phyloP scores from a whole-genome alignment of 805 yeast genomes.

The Starmerella powellii region DNA sequence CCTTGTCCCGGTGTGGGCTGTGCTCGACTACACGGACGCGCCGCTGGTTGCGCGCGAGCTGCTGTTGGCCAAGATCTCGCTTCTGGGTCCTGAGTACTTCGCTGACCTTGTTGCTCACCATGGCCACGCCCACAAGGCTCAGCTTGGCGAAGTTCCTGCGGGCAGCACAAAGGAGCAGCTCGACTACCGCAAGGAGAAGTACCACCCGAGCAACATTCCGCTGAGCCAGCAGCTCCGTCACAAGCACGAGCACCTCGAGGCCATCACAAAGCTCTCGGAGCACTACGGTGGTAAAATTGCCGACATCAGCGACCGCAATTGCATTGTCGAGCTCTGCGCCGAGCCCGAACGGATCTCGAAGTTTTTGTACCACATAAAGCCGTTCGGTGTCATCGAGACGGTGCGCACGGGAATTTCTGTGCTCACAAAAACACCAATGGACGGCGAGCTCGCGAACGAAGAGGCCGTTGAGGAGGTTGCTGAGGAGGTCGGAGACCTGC shows the following conservation, averaged over 20 bases:
- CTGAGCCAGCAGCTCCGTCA: conserved; percentile 89
- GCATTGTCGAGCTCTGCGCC: conserved; percentile 87
- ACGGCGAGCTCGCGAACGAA: conserved; percentile 33
- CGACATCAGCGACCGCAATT: conserved; percentile 85
- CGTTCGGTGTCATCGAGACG: conserved; percentile 91
- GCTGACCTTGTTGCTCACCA: conserved; percentile 88
- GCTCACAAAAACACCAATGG: conserved; percentile 85
- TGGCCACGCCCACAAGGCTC: conserved; percentile 32
- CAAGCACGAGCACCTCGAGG: conserved; percentile 78
- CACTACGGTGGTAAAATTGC: conserved; percentile 90
- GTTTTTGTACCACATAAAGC: conserved; percentile 78
- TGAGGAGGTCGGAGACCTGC: conserved; percentile 64
- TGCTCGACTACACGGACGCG: conserved; percentile 80
- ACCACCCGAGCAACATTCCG: conserved; percentile 80
- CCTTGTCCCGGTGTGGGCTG: conserved; percentile 96
- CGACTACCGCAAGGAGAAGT: conserved; percentile 30
- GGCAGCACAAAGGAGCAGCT: conserved; percentile 27
- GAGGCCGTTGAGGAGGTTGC: conserved; percentile 36
- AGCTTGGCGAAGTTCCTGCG: conserved; percentile 29
- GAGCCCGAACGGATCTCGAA: conserved; percentile 83
- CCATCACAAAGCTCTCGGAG: conserved; percentile 63
- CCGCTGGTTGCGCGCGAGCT: conserved; percentile 86
- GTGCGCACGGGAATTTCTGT: conserved; percentile 99
- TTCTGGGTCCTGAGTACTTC: conserved; percentile 96
- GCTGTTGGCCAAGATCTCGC: conserved; percentile 78